Evolutionary conservation across 2,329 filamentous ascomycete genomes (phyloP).

Genomic region (Didymosphaeria variabile): DNA sequence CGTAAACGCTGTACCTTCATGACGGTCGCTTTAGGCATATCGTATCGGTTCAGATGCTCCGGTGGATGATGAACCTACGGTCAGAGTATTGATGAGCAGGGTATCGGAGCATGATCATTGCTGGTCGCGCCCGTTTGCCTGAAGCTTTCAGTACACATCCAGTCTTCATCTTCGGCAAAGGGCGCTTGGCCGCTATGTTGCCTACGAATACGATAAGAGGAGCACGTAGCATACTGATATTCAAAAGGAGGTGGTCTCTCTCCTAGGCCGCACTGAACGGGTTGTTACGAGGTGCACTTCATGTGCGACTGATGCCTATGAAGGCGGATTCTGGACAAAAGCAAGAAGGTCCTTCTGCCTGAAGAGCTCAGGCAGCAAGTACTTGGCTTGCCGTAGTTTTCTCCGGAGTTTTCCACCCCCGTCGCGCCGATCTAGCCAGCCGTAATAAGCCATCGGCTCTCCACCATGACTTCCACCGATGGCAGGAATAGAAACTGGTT

Average conservation of each 20-base stretch:
- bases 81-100: background rate
- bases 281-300: background rate
- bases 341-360: background rate
- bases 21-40: background rate
- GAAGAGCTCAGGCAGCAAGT: background rate
- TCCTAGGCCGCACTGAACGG: conserved; percentile 1
- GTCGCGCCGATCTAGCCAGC: conserved; percentile 35
- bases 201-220: conserved; percentile 5
- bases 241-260: background rate
- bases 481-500: background rate
- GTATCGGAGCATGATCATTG: background rate
- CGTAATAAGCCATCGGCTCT: conserved; percentile 37
- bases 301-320: background rate
- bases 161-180: background rate
- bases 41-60: background rate
- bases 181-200: background rate
- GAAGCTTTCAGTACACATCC: background rate
- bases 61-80: background rate
- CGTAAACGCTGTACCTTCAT: background rate
- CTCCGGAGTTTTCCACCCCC: conserved; percentile 29
- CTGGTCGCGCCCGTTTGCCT: conserved; percentile 4
- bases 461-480: conserved; percentile 23
- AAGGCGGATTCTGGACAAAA: background rate
- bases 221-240: background rate
- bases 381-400: background rate